Base-by-base conservation (phyloP, 345 rosid genomes). In the Crucihimalaya himalaica region DNA sequence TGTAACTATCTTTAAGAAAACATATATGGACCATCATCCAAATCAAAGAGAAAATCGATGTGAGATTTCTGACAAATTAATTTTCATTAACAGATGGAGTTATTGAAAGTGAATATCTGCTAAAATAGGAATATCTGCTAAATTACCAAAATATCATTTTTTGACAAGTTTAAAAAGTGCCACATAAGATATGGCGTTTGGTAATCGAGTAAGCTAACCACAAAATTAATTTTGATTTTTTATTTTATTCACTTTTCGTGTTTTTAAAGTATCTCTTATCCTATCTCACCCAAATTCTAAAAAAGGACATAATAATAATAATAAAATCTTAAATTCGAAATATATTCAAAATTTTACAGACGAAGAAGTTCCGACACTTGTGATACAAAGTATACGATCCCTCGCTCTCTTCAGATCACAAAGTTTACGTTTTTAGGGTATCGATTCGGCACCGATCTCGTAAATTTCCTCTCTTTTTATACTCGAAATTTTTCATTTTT, bases 321-420 rank as follows among this genome's bases (percentile, higher is more conserved):
- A 4, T 7, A 3, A 42, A n/a, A 23, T 18, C 51, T n/a, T 6
- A 43, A 2, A 2, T 16, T 28, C 5, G 7, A 18, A 14, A 42
- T 73, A 55, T 43, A 73, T 73, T 73, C 58, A 56, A 65, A 63
- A 46, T 28, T 20, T n/a, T 18, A 51, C 19, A 60, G 50, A 54
- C 21, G 77, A 45, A 46, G 51, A 46, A 43, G 51, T 25, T 64
- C 57, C 48, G 73, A 68, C 73, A 75, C 79, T 75, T 75, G 79
- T 18, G 52, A 18, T 63, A 68, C 58, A 65, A 74, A 46, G 32
- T 23, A 48, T 7, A 59, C 62, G 46, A 67, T 52, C 54, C 54
- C 15, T 15, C 47, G 3, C 59, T 28, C 73, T 60, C 61, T 40
- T 42, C 50, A 68, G 47, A 67, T 75, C 79, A 59, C 64, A 68